Conservation (phyloP, 1,139 yeast genomes). For the Taphrina pruni region DNA sequence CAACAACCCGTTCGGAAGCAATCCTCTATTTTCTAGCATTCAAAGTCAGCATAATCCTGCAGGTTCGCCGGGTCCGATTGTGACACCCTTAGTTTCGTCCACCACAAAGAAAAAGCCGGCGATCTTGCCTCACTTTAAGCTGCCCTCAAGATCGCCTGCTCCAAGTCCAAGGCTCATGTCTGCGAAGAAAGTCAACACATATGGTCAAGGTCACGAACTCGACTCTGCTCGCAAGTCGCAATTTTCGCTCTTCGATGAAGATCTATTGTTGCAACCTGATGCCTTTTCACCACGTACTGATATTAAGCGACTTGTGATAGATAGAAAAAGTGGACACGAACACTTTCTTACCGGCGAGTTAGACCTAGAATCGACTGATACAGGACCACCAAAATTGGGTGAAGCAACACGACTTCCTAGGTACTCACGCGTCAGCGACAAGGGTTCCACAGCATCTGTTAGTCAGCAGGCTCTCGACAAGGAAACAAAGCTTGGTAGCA, state of each 20-base stretch:
- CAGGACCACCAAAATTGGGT: slow-evolving; percentile 45
- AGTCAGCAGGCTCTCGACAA: neutral
- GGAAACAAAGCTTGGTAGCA: neutral
- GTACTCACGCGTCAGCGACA: neutral
- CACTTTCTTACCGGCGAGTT: slow-evolving; percentile 47
- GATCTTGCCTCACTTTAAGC: slow-evolving; percentile 67
- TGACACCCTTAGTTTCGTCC: slow-evolving; percentile 59
- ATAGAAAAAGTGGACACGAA: slow-evolving; percentile 53
- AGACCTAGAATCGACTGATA: slow-evolving; percentile 43
- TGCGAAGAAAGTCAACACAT: neutral
- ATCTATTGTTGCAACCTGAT: slow-evolving; percentile 71
- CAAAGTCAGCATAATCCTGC: slow-evolving; percentile 45
- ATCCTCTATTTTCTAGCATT: slow-evolving; percentile 63
- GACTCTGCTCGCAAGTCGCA: slow-evolving; percentile 10
- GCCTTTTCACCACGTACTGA: slow-evolving; percentile 71
- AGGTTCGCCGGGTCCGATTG: slow-evolving; percentile 58
- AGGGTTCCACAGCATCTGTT: neutral
- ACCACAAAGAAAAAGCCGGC: slow-evolving; percentile 59
- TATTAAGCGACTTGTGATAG: slow-evolving; percentile 64
- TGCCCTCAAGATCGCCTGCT: slow-evolving; percentile 60
- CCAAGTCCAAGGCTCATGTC: slow-evolving; percentile 14
- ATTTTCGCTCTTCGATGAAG: slow-evolving; percentile 54
- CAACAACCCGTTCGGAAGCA: slow-evolving; percentile 75
- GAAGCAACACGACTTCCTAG: slow-evolving; percentile 28
- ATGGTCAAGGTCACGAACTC: neutral